Base-by-base conservation (phyloP, 2,329 filamentous ascomycete species). In the Stagonosporopsis cucurbitacearum region DNA sequence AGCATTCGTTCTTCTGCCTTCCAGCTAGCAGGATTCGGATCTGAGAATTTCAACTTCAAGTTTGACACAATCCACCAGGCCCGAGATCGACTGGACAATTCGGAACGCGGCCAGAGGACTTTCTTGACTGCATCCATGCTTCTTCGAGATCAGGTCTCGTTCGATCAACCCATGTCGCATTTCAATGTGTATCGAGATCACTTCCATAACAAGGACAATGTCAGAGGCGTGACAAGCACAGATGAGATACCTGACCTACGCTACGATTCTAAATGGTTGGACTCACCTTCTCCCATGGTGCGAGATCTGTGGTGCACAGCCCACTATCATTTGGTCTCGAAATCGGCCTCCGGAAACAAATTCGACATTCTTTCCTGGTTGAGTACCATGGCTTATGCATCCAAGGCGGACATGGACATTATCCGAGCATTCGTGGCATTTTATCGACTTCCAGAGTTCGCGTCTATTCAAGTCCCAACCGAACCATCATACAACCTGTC, bases 11-110 rank as follows among this genome's bases (percentile, higher is more conserved):
- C 65, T 8, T 64, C 71, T 0, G 62, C 53, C 0, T 75, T 75
- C 48, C 64, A 65, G 1, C 57, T 72, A 1, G 53, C 63, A 39
- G 67, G 60, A 0, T 77, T 68, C 33, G 76, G 76, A 2, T 72
- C 71, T 0, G 74, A 76, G 37, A 9, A 60, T 2, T 68, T 66
- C 50, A 68, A 51, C 0, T 25, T 30, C 1, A 11, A 46, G 0
- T 13, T 56, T 7, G 75, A 78, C 46, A 22, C 1, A 0, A 0
- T 3, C 0, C 77, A 78, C 52, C 1, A 51, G 1, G 28, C 50
- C 2, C 63, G 71, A 43, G 64, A 64, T 26, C 42, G 25, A 13
- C 35, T 43, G 8, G 0, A 15, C 0, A 23, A 45, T n/a, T 56
- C 52, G 1, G 35, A 59, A 0, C 46, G 67, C 45, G 65, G 60